Base-by-base conservation (phyloP, 108 stramenopile species). In the Skeletonema menzelii region DNA sequence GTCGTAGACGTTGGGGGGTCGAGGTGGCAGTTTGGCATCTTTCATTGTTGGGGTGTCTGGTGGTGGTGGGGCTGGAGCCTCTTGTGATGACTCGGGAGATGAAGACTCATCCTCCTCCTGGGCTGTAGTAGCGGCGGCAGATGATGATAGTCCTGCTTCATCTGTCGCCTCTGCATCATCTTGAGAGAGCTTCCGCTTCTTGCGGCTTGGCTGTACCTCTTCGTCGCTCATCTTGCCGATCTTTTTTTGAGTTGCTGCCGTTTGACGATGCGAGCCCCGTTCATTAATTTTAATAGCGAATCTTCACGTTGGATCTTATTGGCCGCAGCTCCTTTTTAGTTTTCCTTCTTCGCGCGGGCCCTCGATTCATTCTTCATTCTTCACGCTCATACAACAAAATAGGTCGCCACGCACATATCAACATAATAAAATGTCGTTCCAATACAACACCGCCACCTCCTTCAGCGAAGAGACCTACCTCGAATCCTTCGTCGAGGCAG, bases 381-480 rank as follows among this genome's bases (percentile, higher is more conserved):
- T n/a, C n/a, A n/a, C n/a, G n/a, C n/a, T n/a, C n/a, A n/a, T n/a
- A n/a, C n/a, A n/a, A n/a, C n/a, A n/a, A n/a, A n/a, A n/a, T n/a
- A n/a, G n/a, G n/a, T n/a, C n/a, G n/a, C n/a, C n/a, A n/a, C n/a
- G n/a, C n/a, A n/a, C n/a, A n/a, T n/a, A n/a, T n/a, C n/a, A n/a
- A n/a, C n/a, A n/a, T n/a, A n/a, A n/a, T n/a, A n/a, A n/a, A 4
- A 60, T 60, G 59, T 34, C 32, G 0, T 60, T 22, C 59, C 59
- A 60, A 60, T 60, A 60, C 46, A 47, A 38, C 34, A 71, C 63
- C 34, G 71, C 72, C 28, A 76, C 64, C 55, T 71, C 70, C 65
- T 75, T 78, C 49, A 72, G 84, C 75, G 90, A 89, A 58, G 90
- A 85, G 69, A 90, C 93, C 1, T 89, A 87, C 75, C 77, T 94